phyloP scores from a whole-genome alignment of 2,329 filamentous ascomycete species.

The Aspergillus eucalypticola region DNA sequence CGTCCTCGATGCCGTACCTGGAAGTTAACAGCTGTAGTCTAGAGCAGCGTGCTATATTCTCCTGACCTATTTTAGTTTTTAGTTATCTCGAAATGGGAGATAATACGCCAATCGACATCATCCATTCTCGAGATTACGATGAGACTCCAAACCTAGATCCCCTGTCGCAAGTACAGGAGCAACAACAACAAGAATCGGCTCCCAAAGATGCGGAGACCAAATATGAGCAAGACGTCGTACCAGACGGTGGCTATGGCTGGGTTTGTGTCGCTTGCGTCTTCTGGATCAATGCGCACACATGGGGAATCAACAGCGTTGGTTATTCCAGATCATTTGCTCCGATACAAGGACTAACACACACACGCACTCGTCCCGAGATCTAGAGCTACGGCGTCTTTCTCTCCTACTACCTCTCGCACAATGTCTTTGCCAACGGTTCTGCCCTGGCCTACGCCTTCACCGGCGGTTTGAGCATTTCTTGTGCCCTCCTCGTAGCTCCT shows the following conservation, averaged over 20 bases:
- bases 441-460: conserved; percentile 61
- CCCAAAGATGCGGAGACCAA: conserved; percentile 31
- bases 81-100: conserved; percentile 30
- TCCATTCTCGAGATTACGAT: conserved; percentile 24
- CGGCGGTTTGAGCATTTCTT: conserved; percentile 60
- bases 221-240: conserved; percentile 37
- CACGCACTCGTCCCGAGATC: background rate
- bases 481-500: conserved; percentile 59
- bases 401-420: conserved; percentile 57
- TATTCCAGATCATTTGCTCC: background rate
- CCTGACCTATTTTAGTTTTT: background rate
- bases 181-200: conserved; percentile 13
- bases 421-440: conserved; percentile 57
- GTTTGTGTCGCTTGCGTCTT: conserved; percentile 58
- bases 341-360: background rate
- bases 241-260: conserved; percentile 64
- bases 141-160: background rate
- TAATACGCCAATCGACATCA: conserved; percentile 34
- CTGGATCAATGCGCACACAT: conserved; percentile 69
- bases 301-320: conserved; percentile 69
- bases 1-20: background rate
- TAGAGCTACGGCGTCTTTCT: conserved; percentile 60
- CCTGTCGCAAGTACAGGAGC: background rate
- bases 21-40: background rate
- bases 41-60: background rate